These are phyloP conservation scores for Fusarium liriodendri DNA, from an alignment of 2,329 filamentous ascomycete genomes.

Conservation along the genomic window DNA sequence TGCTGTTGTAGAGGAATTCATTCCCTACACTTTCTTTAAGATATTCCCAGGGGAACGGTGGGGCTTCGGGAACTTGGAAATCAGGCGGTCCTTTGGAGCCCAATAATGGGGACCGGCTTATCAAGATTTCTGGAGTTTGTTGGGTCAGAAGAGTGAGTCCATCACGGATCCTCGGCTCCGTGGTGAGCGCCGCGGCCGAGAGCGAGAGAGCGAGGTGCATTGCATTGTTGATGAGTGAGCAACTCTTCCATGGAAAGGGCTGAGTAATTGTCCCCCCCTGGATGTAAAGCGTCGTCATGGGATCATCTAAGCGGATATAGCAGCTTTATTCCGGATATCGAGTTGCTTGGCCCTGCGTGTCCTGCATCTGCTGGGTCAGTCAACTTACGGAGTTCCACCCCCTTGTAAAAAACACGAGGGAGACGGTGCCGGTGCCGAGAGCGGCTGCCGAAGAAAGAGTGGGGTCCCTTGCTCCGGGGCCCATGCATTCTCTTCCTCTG, in stretches of 20 bases:
- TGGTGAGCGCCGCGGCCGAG: conserved; percentile 17
- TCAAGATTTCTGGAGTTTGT: neutral
- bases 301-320: conserved; percentile 24
- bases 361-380: conserved; percentile 2
- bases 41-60: conserved; percentile 28
- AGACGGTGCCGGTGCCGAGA: conserved; percentile 35
- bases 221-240: conserved; percentile 17
- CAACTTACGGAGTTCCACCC: neutral
- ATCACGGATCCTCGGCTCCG: conserved; percentile 31
- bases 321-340: conserved; percentile 24
- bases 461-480: conserved; percentile 12
- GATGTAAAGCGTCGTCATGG: neutral
- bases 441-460: conserved; percentile 34
- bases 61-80: conserved; percentile 3
- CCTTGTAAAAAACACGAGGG: neutral
- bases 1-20: neutral
- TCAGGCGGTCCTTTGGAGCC: conserved; percentile 32
- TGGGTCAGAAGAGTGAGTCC: neutral
- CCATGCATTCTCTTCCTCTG: neutral
- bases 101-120: conserved; percentile 28
- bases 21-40: neutral
- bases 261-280: conserved; percentile 4
- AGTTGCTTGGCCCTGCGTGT: neutral
- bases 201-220: neutral
- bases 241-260: neutral